Base-by-base conservation (phyloP, 2,329 filamentous ascomycete species). In the Pyrenophora teres region DNA sequence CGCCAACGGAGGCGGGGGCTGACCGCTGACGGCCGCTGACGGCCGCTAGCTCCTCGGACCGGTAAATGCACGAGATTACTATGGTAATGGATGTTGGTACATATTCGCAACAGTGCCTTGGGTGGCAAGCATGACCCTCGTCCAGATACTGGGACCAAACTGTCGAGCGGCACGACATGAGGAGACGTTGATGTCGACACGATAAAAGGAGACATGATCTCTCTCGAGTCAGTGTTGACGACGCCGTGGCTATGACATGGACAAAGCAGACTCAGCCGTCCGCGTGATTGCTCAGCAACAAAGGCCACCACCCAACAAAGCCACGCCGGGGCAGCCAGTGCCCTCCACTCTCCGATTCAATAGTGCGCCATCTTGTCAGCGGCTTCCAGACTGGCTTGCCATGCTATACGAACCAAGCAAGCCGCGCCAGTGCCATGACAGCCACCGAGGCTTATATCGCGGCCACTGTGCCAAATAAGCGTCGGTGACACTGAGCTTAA, bases 401-500 rank as follows among this genome's bases (percentile, higher is more conserved):
- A 35, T 27, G 42, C n/a, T n/a, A n/a, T 27, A 45, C 46, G n/a
- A 31, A 21, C 37, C 21, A 43, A 43, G 39, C 46, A 38, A 16
- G 19, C 27, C 2, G 6, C 9, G 40, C 33, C 25, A 43, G 25
- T 38, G 25, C 40, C 18, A 42, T 2, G 21, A 33, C 33, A 45
- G 36, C 33, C 30, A 39, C 47, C 30, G 32, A 46, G 23, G 48
- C 36, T 45, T 46, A 37, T 36, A 40, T 46, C 31, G 42, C 42
- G 16, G 31, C 42, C 35, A 37, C 48, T 25, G 31, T 30, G 21
- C 30, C 8, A 46, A 36, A 23, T 16, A 39, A 46, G 41, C 27
- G 42, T 46, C n/a, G 48, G 41, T 51, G 37, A 30, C 25, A 46
- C 21, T 40, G 48, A 51, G 41, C 37, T 51, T 51, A 51, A 37